Conservation (phyloP, 2,329 filamentous ascomycete genomes). For the Aspergillus pseudoglaucus region DNA sequence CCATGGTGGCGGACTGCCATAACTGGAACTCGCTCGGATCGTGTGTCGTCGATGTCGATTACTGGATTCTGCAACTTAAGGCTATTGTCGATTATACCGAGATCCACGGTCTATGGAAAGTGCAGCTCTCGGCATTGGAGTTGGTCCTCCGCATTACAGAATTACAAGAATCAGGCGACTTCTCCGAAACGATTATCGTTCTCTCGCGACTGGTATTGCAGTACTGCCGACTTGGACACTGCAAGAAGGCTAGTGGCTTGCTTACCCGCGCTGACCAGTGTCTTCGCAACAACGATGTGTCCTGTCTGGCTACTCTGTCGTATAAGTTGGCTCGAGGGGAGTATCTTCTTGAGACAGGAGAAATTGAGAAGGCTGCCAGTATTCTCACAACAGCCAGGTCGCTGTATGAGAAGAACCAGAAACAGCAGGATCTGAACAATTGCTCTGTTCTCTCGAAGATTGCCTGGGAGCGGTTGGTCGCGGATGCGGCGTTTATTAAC, state of each 20-base stretch:
- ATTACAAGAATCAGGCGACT: constrained; percentile 32
- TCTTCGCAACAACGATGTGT: constrained; percentile 33
- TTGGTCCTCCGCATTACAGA: constrained; percentile 45
- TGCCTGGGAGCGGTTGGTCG: constrained; percentile 48
- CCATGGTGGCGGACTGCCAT: constrained; percentile 39
- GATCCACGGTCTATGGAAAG: constrained; percentile 49
- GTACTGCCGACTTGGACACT: constrained; percentile 55
- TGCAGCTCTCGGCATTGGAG: constrained; percentile 45
- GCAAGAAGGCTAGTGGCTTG: constrained; percentile 49
- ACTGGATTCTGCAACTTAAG: constrained; percentile 47
- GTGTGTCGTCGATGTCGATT: constrained; percentile 45
- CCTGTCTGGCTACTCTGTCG: constrained; percentile 43
- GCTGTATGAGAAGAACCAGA: constrained; percentile 28
- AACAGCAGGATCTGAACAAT: constrained; percentile 23
- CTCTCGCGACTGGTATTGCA: constrained; percentile 47
- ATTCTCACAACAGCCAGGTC: constrained; percentile 23
- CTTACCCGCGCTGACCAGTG: constrained; percentile 55
- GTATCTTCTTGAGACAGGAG: constrained; percentile 63
- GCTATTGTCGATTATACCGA: constrained; percentile 52
- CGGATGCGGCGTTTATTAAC: constrained; percentile 57
- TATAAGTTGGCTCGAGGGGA: constrained; percentile 70
- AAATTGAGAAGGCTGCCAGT: constrained; percentile 52
- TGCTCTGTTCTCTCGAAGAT: constrained; percentile 35
- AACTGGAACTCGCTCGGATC: constrained; percentile 37
- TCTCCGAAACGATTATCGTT: constrained; percentile 36